These are phyloP conservation scores for Fraxinus platypoda DNA, from an alignment of 305 asterid species.

Conservation along the genomic window DNA sequence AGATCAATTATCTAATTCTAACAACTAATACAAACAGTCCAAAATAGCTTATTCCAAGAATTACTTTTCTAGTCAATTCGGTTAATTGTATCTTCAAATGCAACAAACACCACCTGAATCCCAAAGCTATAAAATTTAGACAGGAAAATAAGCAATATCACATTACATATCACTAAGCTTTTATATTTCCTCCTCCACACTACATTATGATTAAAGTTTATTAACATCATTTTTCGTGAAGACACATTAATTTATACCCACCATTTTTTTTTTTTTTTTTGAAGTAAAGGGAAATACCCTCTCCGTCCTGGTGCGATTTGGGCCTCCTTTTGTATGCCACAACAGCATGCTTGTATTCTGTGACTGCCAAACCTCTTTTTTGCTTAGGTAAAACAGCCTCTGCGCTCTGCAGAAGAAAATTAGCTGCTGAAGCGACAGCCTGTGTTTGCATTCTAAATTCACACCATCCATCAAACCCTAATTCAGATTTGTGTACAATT, in stretches of 20 bases:
- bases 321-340: constrained; percentile 61
- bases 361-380: constrained; percentile 55
- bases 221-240: neutral
- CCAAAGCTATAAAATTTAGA: neutral
- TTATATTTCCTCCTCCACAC: neutral
- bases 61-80: neutral
- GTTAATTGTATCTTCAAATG: neutral
- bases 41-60: neutral
- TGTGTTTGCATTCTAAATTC: constrained; percentile 53
- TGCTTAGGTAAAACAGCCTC: constrained; percentile 74
- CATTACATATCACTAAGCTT: neutral
- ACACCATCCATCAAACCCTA: neutral
- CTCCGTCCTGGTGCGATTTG: constrained; percentile 42
- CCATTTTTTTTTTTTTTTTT: too few relatives aligned
- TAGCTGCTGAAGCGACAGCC: constrained; percentile 60
- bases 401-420: constrained; percentile 63
- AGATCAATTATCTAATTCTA: neutral
- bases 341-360: constrained; percentile 64
- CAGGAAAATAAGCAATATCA: neutral
- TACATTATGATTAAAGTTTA: neutral
- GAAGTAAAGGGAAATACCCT: constrained; percentile 31
- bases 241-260: neutral
- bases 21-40: neutral
- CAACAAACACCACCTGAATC: neutral
- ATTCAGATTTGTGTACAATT: neutral